phyloP scores from a whole-genome alignment of 2,329 filamentous ascomycete species.

The Cercospora zeina region DNA sequence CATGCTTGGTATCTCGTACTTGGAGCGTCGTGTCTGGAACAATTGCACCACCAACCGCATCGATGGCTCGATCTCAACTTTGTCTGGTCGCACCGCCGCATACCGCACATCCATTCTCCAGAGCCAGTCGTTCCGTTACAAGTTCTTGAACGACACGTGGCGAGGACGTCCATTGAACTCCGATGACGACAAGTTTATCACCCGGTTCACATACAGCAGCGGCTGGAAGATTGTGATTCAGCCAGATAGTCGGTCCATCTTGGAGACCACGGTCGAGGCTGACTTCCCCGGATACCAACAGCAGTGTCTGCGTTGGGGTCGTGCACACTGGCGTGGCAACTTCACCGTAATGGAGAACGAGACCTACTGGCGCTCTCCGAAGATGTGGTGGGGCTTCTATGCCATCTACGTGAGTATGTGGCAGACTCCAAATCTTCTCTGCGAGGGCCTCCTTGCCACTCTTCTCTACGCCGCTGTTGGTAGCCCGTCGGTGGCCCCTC shows the following conservation, averaged over 20 bases:
- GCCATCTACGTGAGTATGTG: slow-evolving; percentile 58
- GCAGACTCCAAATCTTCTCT: slow-evolving; percentile 58
- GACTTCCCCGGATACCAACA: slow-evolving; percentile 50
- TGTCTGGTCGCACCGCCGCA: slow-evolving; percentile 58
- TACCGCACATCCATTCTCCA: slow-evolving; percentile 55
- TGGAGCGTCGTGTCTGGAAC: slow-evolving; percentile 64
- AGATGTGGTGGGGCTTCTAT: slow-evolving; percentile 56
- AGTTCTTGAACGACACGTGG: slow-evolving; percentile 55
- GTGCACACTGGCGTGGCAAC: slow-evolving; percentile 62
- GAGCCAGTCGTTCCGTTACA: slow-evolving; percentile 46
- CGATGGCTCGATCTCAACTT: slow-evolving; percentile 60
- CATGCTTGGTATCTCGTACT: slow-evolving; percentile 59
- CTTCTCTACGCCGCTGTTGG: slow-evolving; percentile 37
- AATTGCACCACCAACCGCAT: slow-evolving; percentile 57
- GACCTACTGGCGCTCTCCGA: slow-evolving; percentile 36
- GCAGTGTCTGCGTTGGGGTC: slow-evolving; percentile 59
- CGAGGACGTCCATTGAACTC: slow-evolving; percentile 53
- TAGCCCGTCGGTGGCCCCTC: slow-evolving; percentile 3
- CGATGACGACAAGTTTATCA: slow-evolving; percentile 65
- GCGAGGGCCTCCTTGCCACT: slow-evolving; percentile 51
- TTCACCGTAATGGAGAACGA: slow-evolving; percentile 48
- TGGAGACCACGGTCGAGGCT: slow-evolving; percentile 57
- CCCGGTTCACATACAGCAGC: slow-evolving; percentile 53
- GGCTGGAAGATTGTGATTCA: slow-evolving; percentile 60
- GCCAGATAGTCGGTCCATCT: slow-evolving; percentile 49